phyloP scores from a whole-genome alignment of 805 yeast genomes.

The Candida vaughaniae region DNA sequence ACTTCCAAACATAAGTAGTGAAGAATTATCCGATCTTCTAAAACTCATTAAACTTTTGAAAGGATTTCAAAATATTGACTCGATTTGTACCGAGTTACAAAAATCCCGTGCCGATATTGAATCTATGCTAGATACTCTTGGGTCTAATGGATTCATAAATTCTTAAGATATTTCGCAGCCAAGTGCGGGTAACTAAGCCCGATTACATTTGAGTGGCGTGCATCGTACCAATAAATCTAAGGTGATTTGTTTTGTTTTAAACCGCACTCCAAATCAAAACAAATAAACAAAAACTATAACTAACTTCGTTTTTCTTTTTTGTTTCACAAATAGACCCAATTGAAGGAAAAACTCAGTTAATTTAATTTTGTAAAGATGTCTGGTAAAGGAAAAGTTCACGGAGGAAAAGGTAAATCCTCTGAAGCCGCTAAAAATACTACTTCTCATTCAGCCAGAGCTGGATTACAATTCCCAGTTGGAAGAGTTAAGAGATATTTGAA shows the following conservation, averaged over 20 bases:
- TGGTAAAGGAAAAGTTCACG: constrained; percentile 83
- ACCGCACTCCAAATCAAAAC: constrained; percentile 7
- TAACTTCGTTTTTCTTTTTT: constrained; percentile 7
- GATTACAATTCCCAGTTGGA: constrained; percentile 96
- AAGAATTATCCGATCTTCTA: constrained; percentile 27
- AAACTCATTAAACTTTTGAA: constrained; percentile 46
- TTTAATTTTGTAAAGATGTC: constrained; percentile 53
- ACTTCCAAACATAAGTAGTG: constrained; percentile 9
- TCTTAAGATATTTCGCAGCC: constrained; percentile 17
- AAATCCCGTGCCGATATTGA: constrained; percentile 58
- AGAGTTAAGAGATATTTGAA: constrained; percentile 96
- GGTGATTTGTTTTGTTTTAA: too few relatives aligned
- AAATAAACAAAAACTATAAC: constrained; percentile 12
- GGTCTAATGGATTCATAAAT: constrained; percentile 35
- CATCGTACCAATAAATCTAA: too few relatives aligned
- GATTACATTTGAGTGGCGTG: too few relatives aligned
- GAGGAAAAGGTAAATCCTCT: constrained; percentile 95
- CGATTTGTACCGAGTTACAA: constrained; percentile 68
- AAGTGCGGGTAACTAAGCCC: constrained; percentile 6
- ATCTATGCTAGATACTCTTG: constrained; percentile 37
- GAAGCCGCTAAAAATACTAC: constrained; percentile 66
- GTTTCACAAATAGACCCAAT: constrained; percentile 6
- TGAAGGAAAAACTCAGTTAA: constrained; percentile 3
- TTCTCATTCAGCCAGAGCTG: constrained; percentile 93
- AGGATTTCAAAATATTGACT: constrained; percentile 57